Conservation (phyloP, 805 yeast genomes). For the Candida ipomoeae region DNA sequence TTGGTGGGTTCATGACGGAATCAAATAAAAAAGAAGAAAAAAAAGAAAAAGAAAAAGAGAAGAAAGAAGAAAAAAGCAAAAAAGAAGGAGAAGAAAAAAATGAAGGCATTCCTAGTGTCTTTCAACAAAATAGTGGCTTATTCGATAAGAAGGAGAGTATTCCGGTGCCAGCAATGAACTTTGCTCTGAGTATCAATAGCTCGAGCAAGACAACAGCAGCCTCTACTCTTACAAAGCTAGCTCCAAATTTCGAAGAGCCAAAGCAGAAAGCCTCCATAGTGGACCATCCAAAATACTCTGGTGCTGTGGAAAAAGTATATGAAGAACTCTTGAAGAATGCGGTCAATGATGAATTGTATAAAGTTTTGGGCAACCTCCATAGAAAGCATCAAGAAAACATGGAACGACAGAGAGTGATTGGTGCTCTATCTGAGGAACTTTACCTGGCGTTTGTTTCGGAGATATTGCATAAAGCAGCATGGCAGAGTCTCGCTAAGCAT, state of each 20-base stretch:
- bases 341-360: constrained; percentile 23
- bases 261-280: neutral
- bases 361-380: constrained; percentile 24
- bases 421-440: constrained; percentile 46
- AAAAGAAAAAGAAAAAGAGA: neutral
- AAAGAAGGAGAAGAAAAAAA: neutral
- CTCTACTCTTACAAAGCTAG: neutral
- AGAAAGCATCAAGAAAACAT: constrained; percentile 18
- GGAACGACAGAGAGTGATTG: constrained; percentile 26
- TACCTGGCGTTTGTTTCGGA: constrained; percentile 62
- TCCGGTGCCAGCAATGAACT: neutral
- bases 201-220: neutral
- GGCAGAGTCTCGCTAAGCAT: constrained; percentile 45
- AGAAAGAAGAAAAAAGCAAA: neutral
- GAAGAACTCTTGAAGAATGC: constrained; percentile 19
- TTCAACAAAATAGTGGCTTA: neutral
- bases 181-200: neutral
- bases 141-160: neutral
- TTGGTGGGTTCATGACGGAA: neutral
- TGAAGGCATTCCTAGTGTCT: neutral
- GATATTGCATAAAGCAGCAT: constrained; percentile 39
- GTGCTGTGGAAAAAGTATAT: neutral
- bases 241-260: neutral
- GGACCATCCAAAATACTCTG: neutral
- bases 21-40: neutral